Evolutionary conservation across 1,284 basidiomycete genomes (phyloP), one percentile per base, ranked within the genome.

Genomic region (Crucibulum cyathiforme): DNA sequence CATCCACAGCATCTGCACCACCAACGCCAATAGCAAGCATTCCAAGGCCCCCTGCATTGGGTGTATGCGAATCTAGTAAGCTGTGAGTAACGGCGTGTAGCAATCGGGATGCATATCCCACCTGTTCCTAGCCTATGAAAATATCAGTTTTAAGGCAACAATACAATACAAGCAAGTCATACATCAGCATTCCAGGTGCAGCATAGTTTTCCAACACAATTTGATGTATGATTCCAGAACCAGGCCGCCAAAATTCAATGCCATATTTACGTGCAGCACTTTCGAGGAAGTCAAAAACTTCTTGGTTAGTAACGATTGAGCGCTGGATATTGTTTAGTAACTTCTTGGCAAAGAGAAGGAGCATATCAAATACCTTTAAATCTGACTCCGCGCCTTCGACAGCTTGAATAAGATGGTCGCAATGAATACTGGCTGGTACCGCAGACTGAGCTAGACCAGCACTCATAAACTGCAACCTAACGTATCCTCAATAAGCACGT

Each of bases 141-240:
- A 53, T 19, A 54, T 66, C 10, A 63, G 67, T 65, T 24, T 64
- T 34, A 55, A 36, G 17, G 49, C 12, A 56, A 35, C 6, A 59
- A 58, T 31, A 41, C 31, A 8, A 39, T 13, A 57, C 24, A 19
- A 61, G 36, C 24, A 51, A 13, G n/a, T 80, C 85, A 62, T 61
- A 91, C 90, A 94, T 93, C 48, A 93, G 83, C 85, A 93, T 92
- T 63, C 90, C 91, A 36, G 92, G 90, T 54, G 95, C 95, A 35
- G 96, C 95, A 72, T 98, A 98, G 74, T 97, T 99, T 78, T 99
- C 98, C 53, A 99, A 84, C 8, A 99, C 98, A 63, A 99, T 98
- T 75, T 99, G 98, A 77, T 99, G 98, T 64, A 99, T 96, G 66
- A 96, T 96, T 51, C 96, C 96, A 49, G 92, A 95, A 41, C 97